Base-by-base conservation (phyloP, 2,329 filamentous ascomycete genomes). In the Penicillium capsulatum region DNA sequence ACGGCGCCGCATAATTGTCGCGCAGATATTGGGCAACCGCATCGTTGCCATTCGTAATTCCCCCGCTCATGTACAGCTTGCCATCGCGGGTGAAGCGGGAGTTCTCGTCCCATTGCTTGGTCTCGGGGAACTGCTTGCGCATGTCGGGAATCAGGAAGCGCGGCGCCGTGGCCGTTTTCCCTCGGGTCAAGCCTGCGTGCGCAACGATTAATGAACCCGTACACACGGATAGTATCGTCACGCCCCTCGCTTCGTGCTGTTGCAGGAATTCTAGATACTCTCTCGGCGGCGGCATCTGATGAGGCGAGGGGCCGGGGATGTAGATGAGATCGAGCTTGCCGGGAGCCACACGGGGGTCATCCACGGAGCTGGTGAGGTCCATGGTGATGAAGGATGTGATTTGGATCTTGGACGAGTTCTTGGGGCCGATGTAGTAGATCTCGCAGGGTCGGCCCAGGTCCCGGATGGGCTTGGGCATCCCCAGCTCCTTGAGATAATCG, bases 261-360 rank as follows among this genome's bases (percentile, higher is more conserved):
- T 55, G 52, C 11, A 68, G 42, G 36, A 65, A 68, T 1, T 55
- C 49, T 3, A 57, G 33, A 14, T 55, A 56, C 20, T 55, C 53
- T 9, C 59, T 52, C 2, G 49, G 42, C 0, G 62, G 62, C 0
- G 50, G 45, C 48, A 56, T 41, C 3, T 38, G 14, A 10, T 44
- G 51, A 0, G 65, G 66, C 5, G 66, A 54, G 0, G 65, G 62
- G 3, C 66, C 66, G 0, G 66, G 66, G 6, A 69, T 54, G 22
- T 66, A 27, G 3, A 69, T 40, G 19, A 66, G 47, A 37, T 68
- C 65, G 0, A 69, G 47, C 1, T 54, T 57, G 2, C 65, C 64
- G 1, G 64, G 63, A 2, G 56, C 46, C 4, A 68, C 64, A 3
- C 39, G 45, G 2, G 47, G 14, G 31, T 61, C 59, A n/a, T 45